Conservation (phyloP, 2,329 filamentous ascomycete genomes). For the Colletotrichum cereale region DNA sequence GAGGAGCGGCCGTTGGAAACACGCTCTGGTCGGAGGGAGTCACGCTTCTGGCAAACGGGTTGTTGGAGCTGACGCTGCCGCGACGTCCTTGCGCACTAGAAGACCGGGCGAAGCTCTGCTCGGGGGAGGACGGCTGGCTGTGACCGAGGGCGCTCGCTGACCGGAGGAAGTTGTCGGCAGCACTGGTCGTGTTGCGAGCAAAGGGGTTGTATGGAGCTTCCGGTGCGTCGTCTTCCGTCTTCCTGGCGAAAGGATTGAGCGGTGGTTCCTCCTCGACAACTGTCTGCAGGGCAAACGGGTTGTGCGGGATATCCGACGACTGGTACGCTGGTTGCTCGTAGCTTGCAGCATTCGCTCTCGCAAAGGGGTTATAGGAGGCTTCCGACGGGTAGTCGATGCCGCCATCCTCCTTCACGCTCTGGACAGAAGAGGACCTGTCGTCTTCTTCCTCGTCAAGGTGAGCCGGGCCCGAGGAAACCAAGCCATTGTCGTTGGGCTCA, state of each 20-base stretch:
- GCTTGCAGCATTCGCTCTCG: neutral
- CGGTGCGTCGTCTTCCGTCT: neutral
- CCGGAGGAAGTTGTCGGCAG: slow-evolving; percentile 25
- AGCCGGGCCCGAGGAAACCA: slow-evolving; percentile 1
- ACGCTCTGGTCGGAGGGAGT: slow-evolving; percentile 4
- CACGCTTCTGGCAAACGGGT: slow-evolving; percentile 33
- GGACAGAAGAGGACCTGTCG: slow-evolving; percentile 17
- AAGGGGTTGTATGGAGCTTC: slow-evolving; percentile 20
- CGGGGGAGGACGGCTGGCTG: slow-evolving; percentile 1
- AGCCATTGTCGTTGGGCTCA: neutral
- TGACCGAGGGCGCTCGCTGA: slow-evolving; percentile 17
- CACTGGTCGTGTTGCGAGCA: slow-evolving; percentile 17
- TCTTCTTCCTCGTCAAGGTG: slow-evolving; percentile 16
- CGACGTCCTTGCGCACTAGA: slow-evolving; percentile 12
- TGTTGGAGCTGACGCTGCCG: neutral
- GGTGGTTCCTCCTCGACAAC: neutral
- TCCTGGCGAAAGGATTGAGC: slow-evolving; percentile 3
- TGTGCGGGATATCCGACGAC: slow-evolving; percentile 10
- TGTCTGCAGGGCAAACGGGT: slow-evolving; percentile 19
- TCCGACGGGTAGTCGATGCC: slow-evolving; percentile 5
- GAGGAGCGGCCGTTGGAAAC: neutral
- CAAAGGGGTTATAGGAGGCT: slow-evolving; percentile 21
- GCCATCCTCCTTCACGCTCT: slow-evolving; percentile 21
- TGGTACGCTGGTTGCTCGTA: slow-evolving; percentile 10
- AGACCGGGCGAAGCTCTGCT: slow-evolving; percentile 20